Percentiles rank a stretch among this genome's conserved stretches.
Conservation (phyloP, 2,329 filamentous ascomycete species). For the Aureobasidium vineae region DNA sequence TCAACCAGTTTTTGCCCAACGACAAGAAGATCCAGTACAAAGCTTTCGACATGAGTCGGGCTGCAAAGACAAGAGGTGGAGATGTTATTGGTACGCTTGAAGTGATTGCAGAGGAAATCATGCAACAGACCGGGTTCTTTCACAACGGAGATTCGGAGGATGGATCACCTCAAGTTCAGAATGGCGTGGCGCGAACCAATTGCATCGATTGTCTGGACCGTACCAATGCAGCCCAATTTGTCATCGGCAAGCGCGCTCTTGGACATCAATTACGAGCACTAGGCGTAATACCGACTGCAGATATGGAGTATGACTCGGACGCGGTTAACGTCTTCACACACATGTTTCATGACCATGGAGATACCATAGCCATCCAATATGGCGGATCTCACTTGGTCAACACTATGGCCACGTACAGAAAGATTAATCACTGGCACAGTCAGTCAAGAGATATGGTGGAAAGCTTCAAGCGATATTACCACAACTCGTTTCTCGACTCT, state of each 20-base stretch:
- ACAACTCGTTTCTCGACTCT: constrained; percentile 97
- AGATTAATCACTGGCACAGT: constrained; percentile 98
- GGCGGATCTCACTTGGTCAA: constrained; percentile 97
- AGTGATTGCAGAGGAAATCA: constrained; percentile 80
- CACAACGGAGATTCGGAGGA: constrained; percentile 78
- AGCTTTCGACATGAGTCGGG: constrained; percentile 97
- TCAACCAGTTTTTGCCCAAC: constrained; percentile 87
- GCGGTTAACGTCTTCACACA: constrained; percentile 94
- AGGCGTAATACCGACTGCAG: constrained; percentile 75
- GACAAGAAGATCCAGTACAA: constrained; percentile 88
- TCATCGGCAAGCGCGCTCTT: constrained; percentile 91
- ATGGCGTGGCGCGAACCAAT: constrained; percentile 90
- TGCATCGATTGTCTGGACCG: constrained; percentile 97
- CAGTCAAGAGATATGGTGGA: constrained; percentile 98
- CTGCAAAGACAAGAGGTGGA: constrained; percentile 83
- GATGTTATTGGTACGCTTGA: constrained; percentile 94
- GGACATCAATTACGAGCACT: constrained; percentile 90
- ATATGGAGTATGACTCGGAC: constrained; percentile 90
- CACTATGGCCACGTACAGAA: constrained; percentile 98
- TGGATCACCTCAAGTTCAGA: constrained; percentile 70
- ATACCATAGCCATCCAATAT: constrained; percentile 97
- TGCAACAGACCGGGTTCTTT: constrained; percentile 87
- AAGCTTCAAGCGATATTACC: constrained; percentile 98
- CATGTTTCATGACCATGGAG: constrained; percentile 95
- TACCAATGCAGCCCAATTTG: constrained; percentile 96